phyloP scores from a whole-genome alignment of 2,329 filamentous ascomycete species.

The Xylaria digitata region DNA sequence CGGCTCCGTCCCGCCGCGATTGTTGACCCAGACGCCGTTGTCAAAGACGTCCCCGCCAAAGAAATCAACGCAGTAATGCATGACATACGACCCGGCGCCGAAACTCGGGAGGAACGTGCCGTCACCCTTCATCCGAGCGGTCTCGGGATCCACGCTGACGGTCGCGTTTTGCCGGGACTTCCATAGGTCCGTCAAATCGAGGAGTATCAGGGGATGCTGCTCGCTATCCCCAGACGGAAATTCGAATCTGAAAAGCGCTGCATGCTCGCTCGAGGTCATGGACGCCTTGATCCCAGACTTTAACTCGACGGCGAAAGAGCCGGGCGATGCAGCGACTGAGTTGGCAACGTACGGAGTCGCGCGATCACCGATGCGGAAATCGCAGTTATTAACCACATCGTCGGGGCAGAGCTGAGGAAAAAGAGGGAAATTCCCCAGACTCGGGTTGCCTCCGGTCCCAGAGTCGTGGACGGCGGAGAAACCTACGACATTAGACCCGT shows the following conservation, averaged over 20 bases:
- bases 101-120: constrained; percentile 71
- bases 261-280: constrained; percentile 70
- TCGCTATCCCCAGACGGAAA: constrained; percentile 56
- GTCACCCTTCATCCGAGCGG: constrained; percentile 66
- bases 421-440: constrained; percentile 59
- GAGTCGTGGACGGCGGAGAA: constrained; percentile 62
- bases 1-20: constrained; percentile 53
- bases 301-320: constrained; percentile 69
- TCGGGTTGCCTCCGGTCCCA: constrained; percentile 58
- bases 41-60: constrained; percentile 54
- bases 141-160: constrained; percentile 60
- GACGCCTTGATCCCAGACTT: constrained; percentile 64
- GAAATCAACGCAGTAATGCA: constrained; percentile 72
- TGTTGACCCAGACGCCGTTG: constrained; percentile 55
- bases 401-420: constrained; percentile 57
- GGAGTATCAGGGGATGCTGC: constrained; percentile 63
- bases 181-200: constrained; percentile 71
- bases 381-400: constrained; percentile 66
- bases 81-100: constrained; percentile 67
- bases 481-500: constrained; percentile 61
- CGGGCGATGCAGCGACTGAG: constrained; percentile 61
- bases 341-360: constrained; percentile 54
- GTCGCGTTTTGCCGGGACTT: constrained; percentile 61
- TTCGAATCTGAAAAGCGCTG: constrained; percentile 70
- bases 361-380: constrained; percentile 62